Evolutionary conservation across 495 filamentous ascomycete genomes (phyloP).

Genomic region (Aspergillus taichungensis): DNA sequence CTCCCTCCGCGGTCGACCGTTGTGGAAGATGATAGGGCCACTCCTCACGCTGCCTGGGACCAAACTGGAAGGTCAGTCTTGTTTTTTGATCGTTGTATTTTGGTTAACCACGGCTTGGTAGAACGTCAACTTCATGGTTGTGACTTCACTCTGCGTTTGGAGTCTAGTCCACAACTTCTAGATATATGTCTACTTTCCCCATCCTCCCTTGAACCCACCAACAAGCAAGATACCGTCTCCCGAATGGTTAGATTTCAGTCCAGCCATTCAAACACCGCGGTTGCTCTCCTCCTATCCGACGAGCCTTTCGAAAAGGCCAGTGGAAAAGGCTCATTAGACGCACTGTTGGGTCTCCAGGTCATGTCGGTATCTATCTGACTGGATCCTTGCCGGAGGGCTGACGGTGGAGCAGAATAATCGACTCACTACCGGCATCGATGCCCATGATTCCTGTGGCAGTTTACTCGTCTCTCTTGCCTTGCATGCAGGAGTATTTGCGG

Average conservation of each 20-base stretch:
- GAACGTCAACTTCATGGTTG: constrained; percentile 1
- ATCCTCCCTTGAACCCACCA: constrained; percentile 24
- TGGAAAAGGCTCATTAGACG: constrained; percentile 11
- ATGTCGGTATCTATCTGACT: constrained; percentile 12
- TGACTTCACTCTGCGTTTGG: constrained; percentile 11
- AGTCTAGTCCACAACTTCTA: constrained; percentile 13
- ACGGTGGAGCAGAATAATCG: constrained; percentile 8
- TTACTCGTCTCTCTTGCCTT: constrained; percentile 15
- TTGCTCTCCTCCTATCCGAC: constrained; percentile 46
- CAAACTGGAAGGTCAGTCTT: constrained; percentile 38
- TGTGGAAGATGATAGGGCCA: constrained; percentile 40
- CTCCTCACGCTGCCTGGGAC: constrained; percentile 26
- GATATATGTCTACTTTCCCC: constrained; percentile 47
- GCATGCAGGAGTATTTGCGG: constrained; percentile 20
- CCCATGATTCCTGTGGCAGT: constrained; percentile 28
- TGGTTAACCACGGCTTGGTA: not conserved
- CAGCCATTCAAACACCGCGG: constrained; percentile 24
- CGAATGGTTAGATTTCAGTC: constrained; percentile 43
- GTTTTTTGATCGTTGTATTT: not conserved
- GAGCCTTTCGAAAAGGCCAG: constrained; percentile 9
- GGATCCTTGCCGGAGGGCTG: no score
- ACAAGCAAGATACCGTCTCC: constrained; percentile 16
- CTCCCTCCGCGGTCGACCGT: constrained; percentile 42
- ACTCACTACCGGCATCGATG: constrained; percentile 8
- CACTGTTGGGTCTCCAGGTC: constrained; percentile 22